These are phyloP conservation scores for Verticillium klebahnii DNA, from an alignment of 2,329 filamentous ascomycete genomes.

Conservation along the genomic window DNA sequence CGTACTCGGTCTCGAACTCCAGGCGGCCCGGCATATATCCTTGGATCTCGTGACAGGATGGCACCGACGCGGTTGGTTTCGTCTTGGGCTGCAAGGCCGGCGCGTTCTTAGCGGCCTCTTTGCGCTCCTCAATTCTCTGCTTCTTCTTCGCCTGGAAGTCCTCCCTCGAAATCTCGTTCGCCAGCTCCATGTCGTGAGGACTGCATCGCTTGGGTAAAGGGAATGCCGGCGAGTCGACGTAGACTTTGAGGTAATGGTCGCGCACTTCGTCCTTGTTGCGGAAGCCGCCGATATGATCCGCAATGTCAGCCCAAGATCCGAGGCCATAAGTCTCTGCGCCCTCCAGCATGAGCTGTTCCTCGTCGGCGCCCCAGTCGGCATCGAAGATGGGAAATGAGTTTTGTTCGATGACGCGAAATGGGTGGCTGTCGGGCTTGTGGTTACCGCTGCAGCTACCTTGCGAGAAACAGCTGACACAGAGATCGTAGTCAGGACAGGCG, in stretches of 20 bases:
- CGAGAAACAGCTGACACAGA: slow-evolving; percentile 93
- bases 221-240: slow-evolving; percentile 77
- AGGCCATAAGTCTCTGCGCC: slow-evolving; percentile 94
- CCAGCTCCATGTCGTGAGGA: slow-evolving; percentile 72
- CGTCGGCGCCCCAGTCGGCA: slow-evolving; percentile 92
- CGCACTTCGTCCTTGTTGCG: slow-evolving; percentile 92
- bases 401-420: slow-evolving; percentile 93
- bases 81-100: slow-evolving; percentile 84
- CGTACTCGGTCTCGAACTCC: slow-evolving; percentile 96
- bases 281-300: slow-evolving; percentile 95
- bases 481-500: slow-evolving; percentile 87
- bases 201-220: slow-evolving; percentile 84
- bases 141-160: slow-evolving; percentile 94
- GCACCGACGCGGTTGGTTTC: slow-evolving; percentile 92
- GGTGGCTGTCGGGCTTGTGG: slow-evolving; percentile 81
- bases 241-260: slow-evolving; percentile 87
- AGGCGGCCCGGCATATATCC: slow-evolving; percentile 97
- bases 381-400: slow-evolving; percentile 97
- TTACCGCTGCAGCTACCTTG: slow-evolving; percentile 75
- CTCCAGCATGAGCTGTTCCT: slow-evolving; percentile 89
- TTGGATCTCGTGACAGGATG: slow-evolving; percentile 95
- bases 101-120: slow-evolving; percentile 80
- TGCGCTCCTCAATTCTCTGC: slow-evolving; percentile 83
- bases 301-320: slow-evolving; percentile 96
- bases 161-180: slow-evolving; percentile 78